phyloP scores from a whole-genome alignment of 169 alveolate genomes.

The Cryptosporidium sp. region DNA sequence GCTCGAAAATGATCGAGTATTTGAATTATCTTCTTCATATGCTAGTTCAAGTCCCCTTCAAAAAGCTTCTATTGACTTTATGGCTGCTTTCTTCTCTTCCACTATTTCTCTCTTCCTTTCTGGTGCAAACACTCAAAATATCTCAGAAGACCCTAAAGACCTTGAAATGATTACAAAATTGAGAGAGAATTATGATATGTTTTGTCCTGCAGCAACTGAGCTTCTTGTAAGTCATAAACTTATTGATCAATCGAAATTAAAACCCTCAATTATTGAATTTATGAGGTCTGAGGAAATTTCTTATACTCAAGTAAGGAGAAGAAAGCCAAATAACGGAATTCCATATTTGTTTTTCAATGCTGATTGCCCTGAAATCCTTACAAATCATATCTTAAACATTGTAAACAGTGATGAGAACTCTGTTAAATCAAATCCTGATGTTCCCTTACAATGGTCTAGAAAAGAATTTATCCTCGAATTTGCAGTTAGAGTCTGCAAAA shows the following conservation, averaged over 20 bases:
- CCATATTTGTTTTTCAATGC: constrained; percentile 58
- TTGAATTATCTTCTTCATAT: neutral
- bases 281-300: constrained; percentile 28
- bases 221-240: neutral
- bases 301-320: constrained; percentile 28
- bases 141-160: constrained; percentile 41
- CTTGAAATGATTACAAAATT: constrained; percentile 6
- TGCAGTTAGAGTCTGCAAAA: constrained; percentile 60
- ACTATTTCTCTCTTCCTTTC: constrained; percentile 38
- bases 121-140: constrained; percentile 15
- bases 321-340: constrained; percentile 24
- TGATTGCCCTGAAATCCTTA: constrained; percentile 47
- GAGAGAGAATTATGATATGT: neutral
- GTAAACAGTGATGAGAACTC: neutral
- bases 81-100: constrained; percentile 44
- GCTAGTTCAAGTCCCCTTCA: constrained; percentile 23
- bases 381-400: constrained; percentile 10
- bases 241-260: no score
- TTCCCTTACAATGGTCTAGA: constrained; percentile 17
- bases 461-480: constrained; percentile 45
- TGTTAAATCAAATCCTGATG: neutral
- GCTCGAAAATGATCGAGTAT: neutral
- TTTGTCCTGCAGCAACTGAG: constrained; percentile 51
- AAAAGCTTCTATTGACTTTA: constrained; percentile 44
- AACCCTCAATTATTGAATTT: neutral